Evolutionary conservation across 2,329 filamentous ascomycete species (phyloP).

Genomic region (Fusarium dimerum): DNA sequence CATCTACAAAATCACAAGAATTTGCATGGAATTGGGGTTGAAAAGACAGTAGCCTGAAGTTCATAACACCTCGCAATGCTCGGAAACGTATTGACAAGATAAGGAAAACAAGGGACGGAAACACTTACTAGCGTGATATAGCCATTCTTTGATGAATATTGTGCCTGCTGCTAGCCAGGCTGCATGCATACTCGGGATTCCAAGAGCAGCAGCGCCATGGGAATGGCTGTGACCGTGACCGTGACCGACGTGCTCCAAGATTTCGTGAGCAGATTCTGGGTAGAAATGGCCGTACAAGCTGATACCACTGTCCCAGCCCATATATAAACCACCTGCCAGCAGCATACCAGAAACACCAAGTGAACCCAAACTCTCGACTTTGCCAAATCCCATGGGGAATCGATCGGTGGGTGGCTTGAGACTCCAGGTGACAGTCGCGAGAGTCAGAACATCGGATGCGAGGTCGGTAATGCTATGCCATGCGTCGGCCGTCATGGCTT

Average conservation of each 20-base stretch:
- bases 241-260: slow-evolving; percentile 61
- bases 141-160: slow-evolving; percentile 92
- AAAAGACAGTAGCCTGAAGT: not conserved
- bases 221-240: slow-evolving; percentile 69
- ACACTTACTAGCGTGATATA: slow-evolving; percentile 91
- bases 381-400: slow-evolving; percentile 92
- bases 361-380: slow-evolving; percentile 94
- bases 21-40: not conserved
- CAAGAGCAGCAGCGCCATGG: slow-evolving; percentile 47
- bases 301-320: slow-evolving; percentile 75
- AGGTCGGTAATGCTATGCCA: slow-evolving; percentile 96
- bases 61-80: no score
- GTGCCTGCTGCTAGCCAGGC: slow-evolving; percentile 92
- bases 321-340: slow-evolving; percentile 85
- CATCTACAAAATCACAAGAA: not conserved
- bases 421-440: slow-evolving; percentile 93
- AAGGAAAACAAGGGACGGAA: not conserved
- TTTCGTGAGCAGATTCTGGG: slow-evolving; percentile 66
- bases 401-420: slow-evolving; percentile 78
- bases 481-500: slow-evolving; percentile 88
- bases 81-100: not conserved
- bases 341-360: slow-evolving; percentile 91
- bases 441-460: slow-evolving; percentile 89
- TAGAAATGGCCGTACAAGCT: slow-evolving; percentile 73
- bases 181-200: slow-evolving; percentile 82